Percentiles rank a stretch among this genome's conserved stretches.
These are phyloP conservation scores for Agrostemma githago DNA, from an alignment of 148 eudicot genomes.

Conservation along the genomic window DNA sequence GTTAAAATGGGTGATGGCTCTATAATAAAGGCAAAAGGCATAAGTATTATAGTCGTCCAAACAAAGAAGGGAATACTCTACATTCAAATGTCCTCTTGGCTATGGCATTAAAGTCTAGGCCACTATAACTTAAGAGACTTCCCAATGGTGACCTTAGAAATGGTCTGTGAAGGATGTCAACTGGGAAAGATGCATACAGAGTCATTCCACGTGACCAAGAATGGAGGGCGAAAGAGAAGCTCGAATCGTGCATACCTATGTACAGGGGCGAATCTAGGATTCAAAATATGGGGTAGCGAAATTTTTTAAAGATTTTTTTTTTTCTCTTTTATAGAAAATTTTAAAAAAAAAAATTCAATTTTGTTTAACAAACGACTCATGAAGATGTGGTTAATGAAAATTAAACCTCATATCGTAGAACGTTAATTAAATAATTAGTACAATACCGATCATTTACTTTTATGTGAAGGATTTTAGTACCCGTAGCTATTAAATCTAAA, in stretches of 20 bases:
- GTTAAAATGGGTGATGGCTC: background rate
- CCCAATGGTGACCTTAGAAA: background rate
- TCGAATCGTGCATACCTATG: conserved; percentile 11
- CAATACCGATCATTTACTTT: no score
- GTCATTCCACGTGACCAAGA: background rate
- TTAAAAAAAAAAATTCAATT: no score
- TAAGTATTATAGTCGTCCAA: background rate
- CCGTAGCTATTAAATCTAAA: no score
- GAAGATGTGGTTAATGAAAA: no score
- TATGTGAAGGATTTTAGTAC: no score
- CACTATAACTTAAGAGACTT: conserved; percentile 2
- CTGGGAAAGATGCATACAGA: background rate
- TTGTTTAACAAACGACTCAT: no score
- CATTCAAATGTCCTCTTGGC: background rate
- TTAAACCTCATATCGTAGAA: no score
- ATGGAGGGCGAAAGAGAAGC: conserved; percentile 11
- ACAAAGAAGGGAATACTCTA: background rate
- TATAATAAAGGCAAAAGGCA: background rate
- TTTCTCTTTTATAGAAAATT: no score
- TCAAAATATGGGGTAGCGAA: no score
- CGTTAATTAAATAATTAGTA: no score
- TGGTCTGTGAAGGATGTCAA: background rate
- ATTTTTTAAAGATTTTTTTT: no score
- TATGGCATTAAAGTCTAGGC: background rate
- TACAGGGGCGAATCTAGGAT: no score